Conservation (phyloP, 108 stramenopile genomes). For the Cyclostephanos tholiformis region DNA sequence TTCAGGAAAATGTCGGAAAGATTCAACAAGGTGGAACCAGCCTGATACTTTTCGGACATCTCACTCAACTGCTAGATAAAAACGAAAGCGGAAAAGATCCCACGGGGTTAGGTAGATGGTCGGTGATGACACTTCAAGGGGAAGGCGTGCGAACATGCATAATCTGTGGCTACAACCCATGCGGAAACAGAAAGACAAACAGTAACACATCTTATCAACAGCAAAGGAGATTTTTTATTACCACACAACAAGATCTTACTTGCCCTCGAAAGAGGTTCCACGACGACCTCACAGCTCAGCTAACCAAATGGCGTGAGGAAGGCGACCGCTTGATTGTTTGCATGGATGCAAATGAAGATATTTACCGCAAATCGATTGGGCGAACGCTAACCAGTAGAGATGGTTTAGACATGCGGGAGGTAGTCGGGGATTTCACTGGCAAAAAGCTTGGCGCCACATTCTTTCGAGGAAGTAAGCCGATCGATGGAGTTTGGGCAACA, state of each 20-base stretch:
- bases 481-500: conserved; percentile 9
- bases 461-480: conserved; percentile 11
- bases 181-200: neutral
- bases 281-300: too few relatives aligned
- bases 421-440: too few relatives aligned
- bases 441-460: conserved; percentile 13
- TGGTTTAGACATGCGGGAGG: too few relatives aligned
- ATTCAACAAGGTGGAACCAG: conserved; percentile 17
- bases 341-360: too few relatives aligned
- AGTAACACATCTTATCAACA: neutral
- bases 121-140: conserved; percentile 4
- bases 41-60: neutral
- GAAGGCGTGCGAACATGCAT: neutral
- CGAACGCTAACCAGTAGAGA: neutral
- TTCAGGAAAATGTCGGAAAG: conserved; percentile 9
- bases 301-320: too few relatives aligned
- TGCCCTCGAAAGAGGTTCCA: neutral
- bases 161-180: neutral
- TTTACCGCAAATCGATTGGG: neutral
- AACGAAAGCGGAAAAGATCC: conserved; percentile 8
- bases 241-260: neutral
- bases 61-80: conserved; percentile 3
- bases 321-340: too few relatives aligned
- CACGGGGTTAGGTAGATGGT: conserved; percentile 5
- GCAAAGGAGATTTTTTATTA: neutral